phyloP scores from a whole-genome alignment of 805 yeast species.

The Teunomyces stri region DNA sequence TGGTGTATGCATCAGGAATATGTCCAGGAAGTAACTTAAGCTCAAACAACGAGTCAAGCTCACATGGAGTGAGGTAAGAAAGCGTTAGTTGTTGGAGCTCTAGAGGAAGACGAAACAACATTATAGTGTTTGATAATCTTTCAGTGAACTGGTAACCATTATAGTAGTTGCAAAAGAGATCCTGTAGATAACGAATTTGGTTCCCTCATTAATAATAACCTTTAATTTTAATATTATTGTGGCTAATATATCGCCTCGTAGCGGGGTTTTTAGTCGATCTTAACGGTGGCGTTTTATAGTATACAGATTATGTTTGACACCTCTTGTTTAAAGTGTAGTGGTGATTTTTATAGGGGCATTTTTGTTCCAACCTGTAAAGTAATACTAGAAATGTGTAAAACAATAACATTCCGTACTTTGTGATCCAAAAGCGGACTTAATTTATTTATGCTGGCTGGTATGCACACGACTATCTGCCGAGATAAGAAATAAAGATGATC shows the following conservation, averaged over 20 bases:
- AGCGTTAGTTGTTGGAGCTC: conserved; percentile 16
- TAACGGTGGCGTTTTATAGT: too few relatives aligned
- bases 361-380: too few relatives aligned
- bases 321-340: too few relatives aligned
- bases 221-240: too few relatives aligned
- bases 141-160: conserved; percentile 1
- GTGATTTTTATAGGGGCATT: too few relatives aligned
- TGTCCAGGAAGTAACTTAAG: neutral
- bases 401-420: too few relatives aligned
- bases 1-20: neutral
- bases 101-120: conserved; percentile 14
- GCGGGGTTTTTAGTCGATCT: too few relatives aligned
- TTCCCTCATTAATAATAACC: neutral
- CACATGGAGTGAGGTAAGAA: conserved; percentile 11
- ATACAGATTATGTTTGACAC: too few relatives aligned
- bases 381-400: too few relatives aligned
- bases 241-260: too few relatives aligned
- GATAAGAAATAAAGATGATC: neutral
- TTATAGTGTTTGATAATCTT: conserved; percentile 1
- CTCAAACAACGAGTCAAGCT: conserved; percentile 14
- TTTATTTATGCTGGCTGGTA: conserved; percentile 6
- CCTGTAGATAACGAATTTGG: neutral
- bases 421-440: too few relatives aligned
- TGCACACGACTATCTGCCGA: conserved; percentile 2
- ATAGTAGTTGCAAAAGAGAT: conserved; percentile 2